Conservation (phyloP, 2,329 filamentous ascomycete genomes). For the Fusarium illudens region DNA sequence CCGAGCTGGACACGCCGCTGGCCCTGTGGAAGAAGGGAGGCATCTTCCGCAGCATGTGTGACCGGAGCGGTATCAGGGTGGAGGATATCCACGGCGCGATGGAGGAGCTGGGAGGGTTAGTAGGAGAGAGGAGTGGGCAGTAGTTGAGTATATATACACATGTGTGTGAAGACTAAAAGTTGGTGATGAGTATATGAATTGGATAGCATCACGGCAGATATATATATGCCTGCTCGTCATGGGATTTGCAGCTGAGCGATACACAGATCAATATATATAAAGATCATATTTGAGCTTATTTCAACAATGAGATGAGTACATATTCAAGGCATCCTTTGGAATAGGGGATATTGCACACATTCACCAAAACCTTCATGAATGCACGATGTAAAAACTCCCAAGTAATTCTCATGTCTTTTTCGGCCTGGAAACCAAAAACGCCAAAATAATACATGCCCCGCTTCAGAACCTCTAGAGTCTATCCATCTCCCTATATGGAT, state of each 20-base stretch:
- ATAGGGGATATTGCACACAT: not conserved
- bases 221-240: not conserved
- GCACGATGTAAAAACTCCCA: not conserved
- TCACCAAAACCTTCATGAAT: not conserved
- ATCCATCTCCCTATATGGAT: conserved; percentile 15
- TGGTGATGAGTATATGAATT: not conserved
- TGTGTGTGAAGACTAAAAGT: not conserved
- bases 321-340: no score
- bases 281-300: not conserved
- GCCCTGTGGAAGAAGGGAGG: conserved; percentile 76
- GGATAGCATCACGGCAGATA: not conserved
- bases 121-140: conserved; percentile 16
- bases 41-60: conserved; percentile 91
- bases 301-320: not conserved
- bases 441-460: conserved; percentile 22
- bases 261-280: not conserved
- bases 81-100: conserved; percentile 62
- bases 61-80: conserved; percentile 77
- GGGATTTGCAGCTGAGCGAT: not conserved
- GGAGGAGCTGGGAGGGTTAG: conserved; percentile 44
- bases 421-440: conserved; percentile 20
- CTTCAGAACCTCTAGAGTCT: conserved; percentile 23
- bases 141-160: not conserved
- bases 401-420: conserved; percentile 9
- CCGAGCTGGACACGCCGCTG: conserved; percentile 82